phyloP scores from a whole-genome alignment of 2,329 filamentous ascomycete species.

The Aspergillus candidus region DNA sequence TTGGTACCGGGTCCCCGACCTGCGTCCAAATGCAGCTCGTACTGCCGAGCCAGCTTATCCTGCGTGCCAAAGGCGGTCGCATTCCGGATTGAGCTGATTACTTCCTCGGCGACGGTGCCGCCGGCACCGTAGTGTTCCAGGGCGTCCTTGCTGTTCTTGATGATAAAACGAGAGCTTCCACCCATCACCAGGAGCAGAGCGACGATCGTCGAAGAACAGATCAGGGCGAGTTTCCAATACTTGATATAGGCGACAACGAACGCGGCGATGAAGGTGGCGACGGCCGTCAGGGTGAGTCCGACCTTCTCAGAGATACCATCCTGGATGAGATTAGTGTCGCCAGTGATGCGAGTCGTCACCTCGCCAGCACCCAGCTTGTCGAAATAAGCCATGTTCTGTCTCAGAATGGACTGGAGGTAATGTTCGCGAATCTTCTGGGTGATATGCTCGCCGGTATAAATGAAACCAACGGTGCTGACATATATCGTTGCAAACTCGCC shows the following conservation, averaged over 20 bases:
- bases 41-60: conserved; percentile 80
- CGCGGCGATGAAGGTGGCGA: conserved; percentile 78
- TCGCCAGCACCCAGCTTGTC: conserved; percentile 90
- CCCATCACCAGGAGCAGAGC: conserved; percentile 76
- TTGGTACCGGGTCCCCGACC: conserved; percentile 73
- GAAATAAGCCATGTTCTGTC: conserved; percentile 87
- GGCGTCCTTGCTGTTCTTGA: conserved; percentile 73
- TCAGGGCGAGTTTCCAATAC: conserved; percentile 89
- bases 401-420: conserved; percentile 77
- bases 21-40: conserved; percentile 65
- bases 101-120: conserved; percentile 86
- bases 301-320: conserved; percentile 92
- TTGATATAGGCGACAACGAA: conserved; percentile 87
- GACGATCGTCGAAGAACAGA: conserved; percentile 73
- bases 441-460: conserved; percentile 77
- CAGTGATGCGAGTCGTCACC: conserved; percentile 88
- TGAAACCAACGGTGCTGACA: conserved; percentile 78
- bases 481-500: conserved; percentile 74
- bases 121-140: conserved; percentile 75
- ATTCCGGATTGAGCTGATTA: conserved; percentile 87
- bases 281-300: conserved; percentile 65
- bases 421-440: conserved; percentile 71
- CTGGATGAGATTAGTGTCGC: conserved; percentile 88
- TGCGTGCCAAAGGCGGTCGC: conserved; percentile 90
- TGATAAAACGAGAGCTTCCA: conserved; percentile 63